phyloP scores from a whole-genome alignment of 1,139 yeast genomes.

The Casaregolazyma lundiana region DNA sequence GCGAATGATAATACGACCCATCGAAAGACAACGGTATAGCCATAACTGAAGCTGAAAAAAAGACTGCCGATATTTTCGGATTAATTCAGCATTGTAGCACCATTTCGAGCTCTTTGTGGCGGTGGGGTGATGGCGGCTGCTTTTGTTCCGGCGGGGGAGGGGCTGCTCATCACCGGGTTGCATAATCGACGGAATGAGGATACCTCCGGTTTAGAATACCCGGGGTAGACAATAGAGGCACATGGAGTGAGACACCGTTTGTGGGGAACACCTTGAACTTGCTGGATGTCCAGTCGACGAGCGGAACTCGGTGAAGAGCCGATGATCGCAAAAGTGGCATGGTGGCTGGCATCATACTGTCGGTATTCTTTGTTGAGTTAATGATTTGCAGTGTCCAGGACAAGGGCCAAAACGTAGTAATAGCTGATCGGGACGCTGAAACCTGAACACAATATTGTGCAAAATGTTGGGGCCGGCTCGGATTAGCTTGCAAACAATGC shows the following conservation, averaged over 20 bases:
- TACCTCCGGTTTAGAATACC: conserved; percentile 10
- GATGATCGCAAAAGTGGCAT: neutral
- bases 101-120: too few relatives aligned
- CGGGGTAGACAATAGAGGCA: conserved; percentile 12
- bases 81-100: too few relatives aligned
- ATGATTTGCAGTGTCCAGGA: neutral
- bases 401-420: neutral
- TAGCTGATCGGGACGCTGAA: neutral
- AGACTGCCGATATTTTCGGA: too few relatives aligned
- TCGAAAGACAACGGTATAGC: too few relatives aligned
- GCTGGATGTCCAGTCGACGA: neutral
- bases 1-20: too few relatives aligned
- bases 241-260: neutral
- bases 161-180: too few relatives aligned
- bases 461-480: neutral
- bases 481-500: neutral
- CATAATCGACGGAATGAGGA: too few relatives aligned
- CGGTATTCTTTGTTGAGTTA: neutral
- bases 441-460: neutral
- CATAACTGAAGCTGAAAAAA: too few relatives aligned
- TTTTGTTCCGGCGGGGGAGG: too few relatives aligned
- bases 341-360: neutral
- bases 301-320: neutral
- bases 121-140: too few relatives aligned
- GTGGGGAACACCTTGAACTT: too few relatives aligned